A percentile compares a stretch with the other conserved stretches of the same genome.
phyloP scores from a whole-genome alignment of 1,139 yeast genomes.

The Hansenula sp. region DNA sequence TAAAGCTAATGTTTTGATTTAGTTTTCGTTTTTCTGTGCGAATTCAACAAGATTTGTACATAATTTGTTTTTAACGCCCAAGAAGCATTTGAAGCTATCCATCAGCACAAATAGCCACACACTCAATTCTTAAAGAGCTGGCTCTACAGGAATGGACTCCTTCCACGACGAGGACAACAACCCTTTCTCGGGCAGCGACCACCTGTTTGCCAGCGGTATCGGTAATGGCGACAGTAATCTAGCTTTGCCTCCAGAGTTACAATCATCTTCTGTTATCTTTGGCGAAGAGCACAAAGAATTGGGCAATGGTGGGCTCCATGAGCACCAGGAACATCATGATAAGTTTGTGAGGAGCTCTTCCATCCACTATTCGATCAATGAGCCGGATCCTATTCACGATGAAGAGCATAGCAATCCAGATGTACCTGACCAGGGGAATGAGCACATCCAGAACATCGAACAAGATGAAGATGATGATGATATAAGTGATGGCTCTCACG shows the following conservation, averaged over 20 bases:
- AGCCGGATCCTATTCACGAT: neutral
- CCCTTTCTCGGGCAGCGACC: conserved; percentile 36
- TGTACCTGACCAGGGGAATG: no score
- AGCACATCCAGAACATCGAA: no score
- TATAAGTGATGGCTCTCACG: conserved; percentile 1
- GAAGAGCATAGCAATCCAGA: neutral
- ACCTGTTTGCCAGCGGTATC: conserved; percentile 29
- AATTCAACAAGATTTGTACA: no score
- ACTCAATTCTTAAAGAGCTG: no score
- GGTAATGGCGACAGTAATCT: neutral
- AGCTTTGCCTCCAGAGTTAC: conserved; percentile 2
- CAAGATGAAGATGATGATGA: conserved; percentile 1
- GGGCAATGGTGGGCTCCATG: neutral
- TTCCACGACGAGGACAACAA: conserved; percentile 39
- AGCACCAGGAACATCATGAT: neutral
- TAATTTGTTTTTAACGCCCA: no score
- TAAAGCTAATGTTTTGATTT: no score
- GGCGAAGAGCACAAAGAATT: conserved; percentile 1
- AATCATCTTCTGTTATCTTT: conserved; percentile 1
- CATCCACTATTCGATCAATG: conserved; percentile 3
- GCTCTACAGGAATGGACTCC: conserved; percentile 6
- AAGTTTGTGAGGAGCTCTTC: conserved; percentile 1
- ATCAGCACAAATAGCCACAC: neutral
- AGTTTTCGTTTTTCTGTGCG: no score
- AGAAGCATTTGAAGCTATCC: no score